Conservation (phyloP, 768 basidiomycete species). For the Pisolithus albus region DNA sequence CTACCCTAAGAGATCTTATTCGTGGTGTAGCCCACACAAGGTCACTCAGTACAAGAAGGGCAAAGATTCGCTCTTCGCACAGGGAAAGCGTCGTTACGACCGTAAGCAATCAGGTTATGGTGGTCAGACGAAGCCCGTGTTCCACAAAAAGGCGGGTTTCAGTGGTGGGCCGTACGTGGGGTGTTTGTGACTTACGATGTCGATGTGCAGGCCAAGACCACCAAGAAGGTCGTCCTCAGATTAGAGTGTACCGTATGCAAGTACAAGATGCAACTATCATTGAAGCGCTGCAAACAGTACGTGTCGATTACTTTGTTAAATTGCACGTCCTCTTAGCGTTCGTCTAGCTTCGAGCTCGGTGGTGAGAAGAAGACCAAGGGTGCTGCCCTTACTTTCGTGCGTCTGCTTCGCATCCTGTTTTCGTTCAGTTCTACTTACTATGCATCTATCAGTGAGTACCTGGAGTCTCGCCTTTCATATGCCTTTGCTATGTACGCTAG, state of each 20-base stretch:
- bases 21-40: constrained; percentile 76
- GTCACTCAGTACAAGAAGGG: constrained; percentile 99
- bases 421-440: neutral
- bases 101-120: constrained; percentile 98
- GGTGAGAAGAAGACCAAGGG: constrained; percentile 99
- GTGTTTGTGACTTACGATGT: neutral
- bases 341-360: constrained; percentile 89
- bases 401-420: constrained; percentile 29
- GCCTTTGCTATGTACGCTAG: constrained; percentile 2
- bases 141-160: constrained; percentile 92
- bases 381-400: constrained; percentile 88
- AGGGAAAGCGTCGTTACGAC: constrained; percentile 99
- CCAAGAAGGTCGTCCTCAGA: constrained; percentile 98
- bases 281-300: constrained; percentile 99
- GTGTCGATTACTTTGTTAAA: constrained; percentile 27
- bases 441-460: neutral
- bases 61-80: constrained; percentile 94
- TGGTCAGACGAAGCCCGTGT: constrained; percentile 99
- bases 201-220: constrained; percentile 76
- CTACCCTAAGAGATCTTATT: neutral
- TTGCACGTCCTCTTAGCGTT: neutral
- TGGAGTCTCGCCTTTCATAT: neutral
- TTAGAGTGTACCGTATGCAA: constrained; percentile 98
- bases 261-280: constrained; percentile 91
- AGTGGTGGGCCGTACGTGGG: neutral